phyloP scores from a whole-genome alignment of 1,284 basidiomycete genomes.

The Cutaneotrichosporon cyanovorans region DNA sequence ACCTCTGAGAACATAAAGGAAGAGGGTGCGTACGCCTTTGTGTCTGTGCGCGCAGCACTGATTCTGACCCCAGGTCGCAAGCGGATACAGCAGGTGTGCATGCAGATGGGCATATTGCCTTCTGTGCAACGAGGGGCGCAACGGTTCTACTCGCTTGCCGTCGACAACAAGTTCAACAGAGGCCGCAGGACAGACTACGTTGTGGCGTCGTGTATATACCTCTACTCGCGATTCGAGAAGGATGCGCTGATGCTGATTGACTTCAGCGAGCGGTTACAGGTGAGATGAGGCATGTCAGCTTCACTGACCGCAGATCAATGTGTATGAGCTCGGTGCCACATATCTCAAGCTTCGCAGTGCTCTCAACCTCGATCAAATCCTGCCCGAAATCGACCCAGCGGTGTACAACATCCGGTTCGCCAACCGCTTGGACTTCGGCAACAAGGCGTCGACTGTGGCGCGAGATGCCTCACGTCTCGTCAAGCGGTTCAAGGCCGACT shows the following conservation, averaged over 20 bases:
- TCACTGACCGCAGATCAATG: constrained; percentile 67
- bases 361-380: constrained; percentile 70
- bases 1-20: constrained; percentile 33
- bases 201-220: constrained; percentile 89
- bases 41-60: not conserved
- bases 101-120: constrained; percentile 68
- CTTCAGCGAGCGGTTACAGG: constrained; percentile 86
- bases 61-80: constrained; percentile 55
- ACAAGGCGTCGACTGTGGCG: constrained; percentile 84
- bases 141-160: constrained; percentile 84
- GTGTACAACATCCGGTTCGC: constrained; percentile 97
- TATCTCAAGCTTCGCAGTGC: constrained; percentile 90
- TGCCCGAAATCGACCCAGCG: constrained; percentile 71
- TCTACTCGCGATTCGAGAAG: constrained; percentile 86
- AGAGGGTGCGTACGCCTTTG: constrained; percentile 35
- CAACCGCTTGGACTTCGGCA: constrained; percentile 92
- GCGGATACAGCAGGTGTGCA: constrained; percentile 73
- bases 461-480: constrained; percentile 91
- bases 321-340: constrained; percentile 92
- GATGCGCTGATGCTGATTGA: constrained; percentile 93
- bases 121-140: constrained; percentile 72
- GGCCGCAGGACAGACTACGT: constrained; percentile 89
- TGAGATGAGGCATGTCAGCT: constrained; percentile 46
- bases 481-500: constrained; percentile 90
- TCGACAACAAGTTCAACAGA: constrained; percentile 88